Evolutionary conservation across 2,329 filamentous ascomycete genomes (phyloP), one percentile per base, ranked within the genome.

Genomic region (Magnaporthiopsis incrustans): DNA sequence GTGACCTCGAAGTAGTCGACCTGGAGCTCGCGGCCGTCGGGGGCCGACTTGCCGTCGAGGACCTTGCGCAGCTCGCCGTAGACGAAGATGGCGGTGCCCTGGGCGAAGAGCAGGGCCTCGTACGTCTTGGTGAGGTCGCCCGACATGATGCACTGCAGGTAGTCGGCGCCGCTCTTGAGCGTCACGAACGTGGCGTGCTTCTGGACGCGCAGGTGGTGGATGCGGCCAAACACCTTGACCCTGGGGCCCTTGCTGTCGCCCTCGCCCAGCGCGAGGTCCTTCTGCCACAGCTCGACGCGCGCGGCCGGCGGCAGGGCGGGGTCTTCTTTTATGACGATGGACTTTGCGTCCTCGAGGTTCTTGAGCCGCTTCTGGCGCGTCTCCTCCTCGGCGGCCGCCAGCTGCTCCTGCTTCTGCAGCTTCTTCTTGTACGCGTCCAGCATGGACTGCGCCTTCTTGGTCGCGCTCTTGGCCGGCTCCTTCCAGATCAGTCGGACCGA

Each of bases 41-140:
- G 91, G 0, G 93, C 93, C 66, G 89, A 86, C 67, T 89, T 86
- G 64, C 90, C 91, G 30, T 85, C 83, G 12, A 90, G 93, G 5
- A 97, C 89, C 71, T 90, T 84, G 73, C 86, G 87, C 82, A 97
- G 87, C 81, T 96, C 90, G 69, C 93, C 93, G 66, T 86, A 86
- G 65, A 97, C 85, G 71, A 88, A 87, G 73, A 97, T 86, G 62
- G 91, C 91, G n/a, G 92, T 95, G 78, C 94, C 92, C 67, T 89
- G 87, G 38, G 91, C 91, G 70, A 97, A 85, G 30, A 89, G 92
- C 70, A 96, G 81, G 67, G 91, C 90, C 73, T 96, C 92, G 79
- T 96, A 96, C n/a, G 91, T 94, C 81, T 92, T 92, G 69, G 91
- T 89, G 70, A 98, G 83, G 67, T 92, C 83, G 65, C 92, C 92